Conservation (phyloP, 2,329 filamentous ascomycete species). For the Fusarium multiceps region DNA sequence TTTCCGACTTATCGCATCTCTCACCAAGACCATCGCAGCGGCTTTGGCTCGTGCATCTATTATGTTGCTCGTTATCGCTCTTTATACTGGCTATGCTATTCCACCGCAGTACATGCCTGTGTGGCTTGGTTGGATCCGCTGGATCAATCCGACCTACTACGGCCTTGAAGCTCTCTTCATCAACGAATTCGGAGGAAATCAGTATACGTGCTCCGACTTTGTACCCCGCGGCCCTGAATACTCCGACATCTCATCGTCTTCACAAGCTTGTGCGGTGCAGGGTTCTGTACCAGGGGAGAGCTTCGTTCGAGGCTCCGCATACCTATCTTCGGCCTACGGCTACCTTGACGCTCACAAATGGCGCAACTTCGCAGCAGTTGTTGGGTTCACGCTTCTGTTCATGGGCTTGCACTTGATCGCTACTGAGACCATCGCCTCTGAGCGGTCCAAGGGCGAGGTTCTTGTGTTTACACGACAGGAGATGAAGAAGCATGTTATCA, state of each 20-base stretch:
- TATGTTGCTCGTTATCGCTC: slow-evolving; percentile 53
- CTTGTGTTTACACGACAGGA: slow-evolving; percentile 40
- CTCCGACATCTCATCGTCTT: not conserved
- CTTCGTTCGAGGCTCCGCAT: slow-evolving; percentile 31
- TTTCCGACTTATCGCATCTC: slow-evolving; percentile 56
- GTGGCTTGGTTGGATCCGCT: slow-evolving; percentile 68
- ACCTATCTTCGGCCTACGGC: slow-evolving; percentile 26
- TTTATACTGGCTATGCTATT: slow-evolving; percentile 62
- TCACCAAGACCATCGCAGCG: slow-evolving; percentile 43
- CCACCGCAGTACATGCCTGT: slow-evolving; percentile 60
- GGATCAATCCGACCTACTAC: slow-evolving; percentile 73
- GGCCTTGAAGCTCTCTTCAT: slow-evolving; percentile 72
- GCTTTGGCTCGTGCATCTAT: slow-evolving; percentile 44
- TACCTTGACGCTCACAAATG: slow-evolving; percentile 37
- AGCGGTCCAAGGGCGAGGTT: slow-evolving; percentile 40
- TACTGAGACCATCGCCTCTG: slow-evolving; percentile 36
- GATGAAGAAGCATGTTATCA: slow-evolving; percentile 42
- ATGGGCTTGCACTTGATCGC: slow-evolving; percentile 34
- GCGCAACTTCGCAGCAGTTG: slow-evolving; percentile 36
- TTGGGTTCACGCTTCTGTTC: slow-evolving; percentile 38
- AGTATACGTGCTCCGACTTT: slow-evolving; percentile 59
- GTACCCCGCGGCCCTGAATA: slow-evolving; percentile 46
- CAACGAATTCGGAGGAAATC: slow-evolving; percentile 67
- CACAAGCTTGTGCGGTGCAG: slow-evolving; percentile 23
- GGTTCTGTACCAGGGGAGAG: slow-evolving; percentile 26